Evolutionary conservation across 2,329 filamentous ascomycete genomes (phyloP), one percentile per base, ranked within the genome.

Genomic region (Falciphora oryzae): DNA sequence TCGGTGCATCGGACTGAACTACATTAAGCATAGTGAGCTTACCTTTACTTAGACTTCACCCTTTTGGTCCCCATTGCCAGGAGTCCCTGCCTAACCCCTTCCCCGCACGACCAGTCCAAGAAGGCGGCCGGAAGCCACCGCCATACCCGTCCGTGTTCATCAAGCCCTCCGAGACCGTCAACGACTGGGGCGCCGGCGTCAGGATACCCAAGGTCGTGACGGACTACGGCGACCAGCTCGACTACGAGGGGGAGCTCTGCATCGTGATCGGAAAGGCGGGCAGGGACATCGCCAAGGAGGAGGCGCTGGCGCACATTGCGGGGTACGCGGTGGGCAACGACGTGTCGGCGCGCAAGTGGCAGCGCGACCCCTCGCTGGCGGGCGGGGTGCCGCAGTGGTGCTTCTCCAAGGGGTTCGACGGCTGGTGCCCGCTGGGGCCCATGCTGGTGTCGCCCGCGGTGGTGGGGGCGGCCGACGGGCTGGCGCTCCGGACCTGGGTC

Each of bases 391-490:
- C 61, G 61, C 84, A 86, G 71, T 85, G 82, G 78, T 83, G 79
- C 65, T 87, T 81, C 71, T 85, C 82, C 29, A 86, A 87, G 73
- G 83, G 84, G 1, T 85, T 86, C 64, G 85, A 86, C 67, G 80
- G 80, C 32, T 77, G 80, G 2, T 85, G 82, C 65, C 85, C 85
- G 0, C 73, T 85, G 29, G 83, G 81, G 1, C 83, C 83, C 2
- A 77, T 78, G 1, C 70, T 86, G 5, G 83, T 83, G 14, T 83
- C 77, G 0, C 75, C 75, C 28, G 70, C 73, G 4, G 66, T 76
- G 1, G 72, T 83, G 59, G 73, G 76, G 3, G 78, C 83, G 67
- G 76, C 77, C 2, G 73, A 74, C 4, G 72, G 73, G 65, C 70
- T 83, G 35, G 68, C 71, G 22, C 53, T 65, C 29, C 25, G 57